A percentile compares a stretch with the other conserved stretches of the same genome.
Conservation (phyloP, 192 early-diverging fungal species). For the Mortierella hygrophila region DNA sequence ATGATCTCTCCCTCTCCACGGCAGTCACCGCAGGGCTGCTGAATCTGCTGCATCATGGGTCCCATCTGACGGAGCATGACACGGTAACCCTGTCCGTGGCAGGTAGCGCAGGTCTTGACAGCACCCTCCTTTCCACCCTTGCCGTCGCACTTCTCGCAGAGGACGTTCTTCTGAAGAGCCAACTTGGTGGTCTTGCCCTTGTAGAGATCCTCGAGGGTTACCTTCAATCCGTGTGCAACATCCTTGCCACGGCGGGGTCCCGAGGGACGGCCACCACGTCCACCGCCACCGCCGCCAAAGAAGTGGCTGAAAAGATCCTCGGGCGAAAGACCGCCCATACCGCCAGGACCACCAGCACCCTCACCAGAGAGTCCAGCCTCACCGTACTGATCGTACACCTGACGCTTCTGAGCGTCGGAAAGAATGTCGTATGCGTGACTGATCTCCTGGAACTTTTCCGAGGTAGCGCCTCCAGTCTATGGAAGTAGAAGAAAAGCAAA, state of each 20-base stretch:
- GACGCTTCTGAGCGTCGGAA: conserved; percentile 90
- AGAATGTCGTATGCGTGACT: conserved; percentile 98
- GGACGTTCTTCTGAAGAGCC: conserved; percentile 94
- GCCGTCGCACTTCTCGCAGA: conserved; percentile 94
- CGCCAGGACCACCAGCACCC: conserved; percentile 70
- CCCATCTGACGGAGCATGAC: conserved; percentile 95
- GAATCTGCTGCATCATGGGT: conserved; percentile 99
- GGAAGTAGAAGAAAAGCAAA: conserved; percentile 33
- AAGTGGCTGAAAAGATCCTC: conserved; percentile 97
- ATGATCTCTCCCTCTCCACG: conserved; percentile 93
- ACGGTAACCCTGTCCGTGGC: conserved; percentile 93
- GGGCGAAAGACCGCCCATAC: conserved; percentile 80
- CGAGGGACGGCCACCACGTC: conserved; percentile 74
- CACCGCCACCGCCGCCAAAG: conserved; percentile 91
- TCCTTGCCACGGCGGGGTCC: conserved; percentile 98
- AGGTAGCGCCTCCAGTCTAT: conserved; percentile 64
- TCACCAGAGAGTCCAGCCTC: conserved; percentile 91
- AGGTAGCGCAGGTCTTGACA: conserved; percentile 84
- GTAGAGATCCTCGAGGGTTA: conserved; percentile 89
- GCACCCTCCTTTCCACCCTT: conserved; percentile 97
- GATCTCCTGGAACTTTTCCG: conserved; percentile 98
- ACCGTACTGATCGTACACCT: conserved; percentile 94
- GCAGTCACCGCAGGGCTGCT: conserved; percentile 95
- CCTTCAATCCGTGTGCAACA: conserved; percentile 90
- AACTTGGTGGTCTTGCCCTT: conserved; percentile 94